Evolutionary conservation across 176 grass and related monocot species (phyloP), one percentile per base, ranked within the genome.

Genomic region (Zizania latifolia): DNA sequence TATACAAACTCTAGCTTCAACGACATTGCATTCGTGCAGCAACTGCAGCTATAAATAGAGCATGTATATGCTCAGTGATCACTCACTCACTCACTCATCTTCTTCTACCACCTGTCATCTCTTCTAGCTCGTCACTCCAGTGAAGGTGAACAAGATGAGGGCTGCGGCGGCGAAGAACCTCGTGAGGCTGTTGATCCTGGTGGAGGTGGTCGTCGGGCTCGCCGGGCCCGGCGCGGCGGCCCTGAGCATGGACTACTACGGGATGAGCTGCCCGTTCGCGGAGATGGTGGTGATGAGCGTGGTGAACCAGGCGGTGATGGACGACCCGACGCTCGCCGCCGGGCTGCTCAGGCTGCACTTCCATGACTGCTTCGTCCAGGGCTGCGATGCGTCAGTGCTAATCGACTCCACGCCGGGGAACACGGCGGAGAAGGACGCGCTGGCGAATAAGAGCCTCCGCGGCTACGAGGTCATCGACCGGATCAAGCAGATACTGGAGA

Each of bases 331-430:
- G 3, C 71, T 94, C 62, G 91, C 95, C 35, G 91, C 76, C 32
- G 76, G 86, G 30, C 86, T 98, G 64, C 95, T 98, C 4, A 56
- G 94, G 1, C 78, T 98, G 0, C 94, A 98, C 62, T 98, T 98
- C 86, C 94, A 98, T 56, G 94, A 98, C 82, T 98, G 94, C 69
- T 98, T 98, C 84, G 91, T 97, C 39, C 87, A 97, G 95, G 95
- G 95, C 21, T 98, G 95, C 57, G 95, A 98, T 73, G 95, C 77
- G n/a, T 98, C 95, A 2, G 87, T 98, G 2, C 89, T 98, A 2
- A 53, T 98, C 6, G 86, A 98, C 88, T 80, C 91, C 16, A 67
- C 88, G 36, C 48, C 84, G 33, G 82, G 15, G 27, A 82, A 84
- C 81, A 89, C 55, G 11, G 86, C 91, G 65, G 95, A 98, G 80